Base-by-base conservation (phyloP, 331 rosid species). In the Rosa hybrid region DNA sequence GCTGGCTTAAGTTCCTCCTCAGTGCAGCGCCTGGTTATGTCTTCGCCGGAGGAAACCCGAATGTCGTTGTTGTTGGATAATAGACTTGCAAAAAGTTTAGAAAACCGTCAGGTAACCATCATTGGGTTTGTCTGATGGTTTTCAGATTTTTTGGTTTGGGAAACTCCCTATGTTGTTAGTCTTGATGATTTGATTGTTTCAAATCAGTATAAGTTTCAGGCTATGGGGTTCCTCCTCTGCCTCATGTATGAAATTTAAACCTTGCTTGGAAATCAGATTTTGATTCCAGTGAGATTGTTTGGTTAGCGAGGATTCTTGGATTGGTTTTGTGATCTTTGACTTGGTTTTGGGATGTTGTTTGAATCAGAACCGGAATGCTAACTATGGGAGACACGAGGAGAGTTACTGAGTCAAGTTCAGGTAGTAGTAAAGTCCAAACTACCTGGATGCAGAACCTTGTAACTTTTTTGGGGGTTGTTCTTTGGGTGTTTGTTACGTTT, bases 201-300 rank as follows among this genome's bases (percentile, higher is more conserved):
- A 18, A 81, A 79, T 82, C 80, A 92, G 70, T 94, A 83, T 60
- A 84, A 81, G 27, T 89, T 75, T 86, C 83, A 86, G 69, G 96
- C 98, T 76, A 88, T 90, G 92, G 87, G 70, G 90, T 92, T 84
- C 98, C 97, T 82, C 94, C 91, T 76, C 75, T 90, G 73, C 96
- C 92, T 14, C 92, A 92, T 94, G 98, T 94, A 78, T 17, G 41
- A 38, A 21, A 7, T 25, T 54, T 5, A 9, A 39, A 7, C 49
- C 9, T 23, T 45, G 51, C 51, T 42, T 42, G 21, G 8, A 7
- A 4, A 20, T 64, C 42, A 14, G 21, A 0, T 27, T 63, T 25
- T 27, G 18, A 2, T 63, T 63, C 67, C 18, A 14, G 3, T 51
- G 6, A 13, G 17, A 13, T 51, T 14, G 17, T 14, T 14, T 2